These are phyloP conservation scores for Arthrobotrys conoides DNA, from an alignment of 2,329 filamentous ascomycete species.

Conservation along the genomic window DNA sequence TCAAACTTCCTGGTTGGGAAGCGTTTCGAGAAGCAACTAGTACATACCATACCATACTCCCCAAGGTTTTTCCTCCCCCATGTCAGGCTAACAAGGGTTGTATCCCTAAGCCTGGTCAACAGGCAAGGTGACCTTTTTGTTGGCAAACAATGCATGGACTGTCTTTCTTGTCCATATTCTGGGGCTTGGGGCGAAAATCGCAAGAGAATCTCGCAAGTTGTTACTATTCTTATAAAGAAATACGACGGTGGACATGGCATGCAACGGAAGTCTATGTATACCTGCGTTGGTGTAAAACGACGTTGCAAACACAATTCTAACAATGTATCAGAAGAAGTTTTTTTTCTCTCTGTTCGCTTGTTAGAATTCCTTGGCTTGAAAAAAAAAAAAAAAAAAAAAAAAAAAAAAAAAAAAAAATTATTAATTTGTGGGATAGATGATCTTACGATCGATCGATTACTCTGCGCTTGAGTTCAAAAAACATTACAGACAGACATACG, in stretches of 20 bases:
- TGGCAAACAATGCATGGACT: conserved; percentile 43
- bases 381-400: too few relatives aligned
- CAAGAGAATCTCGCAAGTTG: conserved; percentile 36
- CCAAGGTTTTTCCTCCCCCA: neutral
- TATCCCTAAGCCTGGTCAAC: conserved; percentile 31
- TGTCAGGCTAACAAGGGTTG: conserved; percentile 31
- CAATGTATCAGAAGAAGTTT: conserved; percentile 7
- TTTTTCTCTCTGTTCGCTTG: neutral
- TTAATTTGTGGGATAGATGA: neutral
- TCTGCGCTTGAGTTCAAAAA: neutral
- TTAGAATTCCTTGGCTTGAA: neutral
- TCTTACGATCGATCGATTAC: conserved; percentile 14
- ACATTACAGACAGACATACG: neutral
- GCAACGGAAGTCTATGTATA: neutral
- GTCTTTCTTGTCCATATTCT: neutral
- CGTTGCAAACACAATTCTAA: neutral
- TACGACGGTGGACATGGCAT: conserved; percentile 23
- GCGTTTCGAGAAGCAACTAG: conserved; percentile 41
- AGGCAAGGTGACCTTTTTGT: conserved; percentile 16
- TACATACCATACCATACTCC: conserved; percentile 5
- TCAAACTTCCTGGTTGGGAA: conserved; percentile 48
- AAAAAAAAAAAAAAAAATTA: too few relatives aligned
- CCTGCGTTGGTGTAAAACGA: neutral
- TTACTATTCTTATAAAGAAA: conserved; percentile 43
- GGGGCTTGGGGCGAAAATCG: neutral